phyloP scores from a whole-genome alignment of 106 monocot species.

The Dioscorea alata region DNA sequence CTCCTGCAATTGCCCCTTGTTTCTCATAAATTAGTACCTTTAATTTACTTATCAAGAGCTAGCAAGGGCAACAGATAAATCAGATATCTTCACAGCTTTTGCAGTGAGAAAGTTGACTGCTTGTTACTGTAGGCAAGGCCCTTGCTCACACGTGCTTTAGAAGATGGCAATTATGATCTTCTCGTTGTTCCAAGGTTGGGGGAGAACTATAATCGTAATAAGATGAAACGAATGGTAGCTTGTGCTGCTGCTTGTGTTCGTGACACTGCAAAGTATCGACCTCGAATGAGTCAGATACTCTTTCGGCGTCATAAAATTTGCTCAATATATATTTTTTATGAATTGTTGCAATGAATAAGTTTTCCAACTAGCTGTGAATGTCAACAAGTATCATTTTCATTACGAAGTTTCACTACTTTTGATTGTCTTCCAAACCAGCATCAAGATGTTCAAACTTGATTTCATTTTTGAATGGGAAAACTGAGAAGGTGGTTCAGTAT shows the following conservation, averaged over 20 bases:
- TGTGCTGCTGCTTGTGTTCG: no score
- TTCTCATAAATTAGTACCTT: slow-evolving; percentile 22
- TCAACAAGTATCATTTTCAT: neutral
- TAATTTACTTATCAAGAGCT: slow-evolving; percentile 33
- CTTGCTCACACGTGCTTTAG: slow-evolving; percentile 21
- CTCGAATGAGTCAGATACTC: slow-evolving; percentile 50
- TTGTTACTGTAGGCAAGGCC: slow-evolving; percentile 41
- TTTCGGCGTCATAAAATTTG: neutral
- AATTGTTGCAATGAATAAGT: neutral
- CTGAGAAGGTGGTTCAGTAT: slow-evolving; percentile 39
- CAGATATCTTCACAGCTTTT: neutral
- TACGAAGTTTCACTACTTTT: neutral
- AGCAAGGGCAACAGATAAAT: slow-evolving; percentile 22
- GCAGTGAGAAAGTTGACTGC: neutral
- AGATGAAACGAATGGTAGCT: slow-evolving; percentile 46
- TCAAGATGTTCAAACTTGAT: neutral
- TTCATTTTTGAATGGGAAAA: neutral
- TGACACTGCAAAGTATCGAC: slow-evolving; percentile 30
- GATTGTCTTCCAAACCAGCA: neutral
- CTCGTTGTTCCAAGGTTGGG: slow-evolving; percentile 28
- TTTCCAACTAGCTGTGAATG: neutral
- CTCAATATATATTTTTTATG: neutral
- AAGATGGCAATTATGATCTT: slow-evolving; percentile 27
- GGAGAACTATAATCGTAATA: slow-evolving; percentile 22
- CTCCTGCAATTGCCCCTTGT: slow-evolving; percentile 16